Conservation (phyloP, 2,329 filamentous ascomycete genomes). For the Fonsecaea multimorphosa region DNA sequence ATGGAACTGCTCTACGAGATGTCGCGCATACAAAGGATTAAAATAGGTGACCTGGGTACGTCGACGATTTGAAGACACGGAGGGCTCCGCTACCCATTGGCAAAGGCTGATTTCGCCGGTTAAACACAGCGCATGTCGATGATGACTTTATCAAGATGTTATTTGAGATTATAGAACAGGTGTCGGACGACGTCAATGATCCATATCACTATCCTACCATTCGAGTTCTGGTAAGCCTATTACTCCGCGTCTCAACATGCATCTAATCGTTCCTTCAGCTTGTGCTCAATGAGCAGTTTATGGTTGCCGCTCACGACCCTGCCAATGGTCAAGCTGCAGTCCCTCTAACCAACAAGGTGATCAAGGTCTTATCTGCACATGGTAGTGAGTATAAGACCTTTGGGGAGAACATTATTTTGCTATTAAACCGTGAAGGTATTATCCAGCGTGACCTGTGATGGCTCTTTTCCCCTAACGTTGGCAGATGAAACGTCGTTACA, state of each 20-base stretch:
- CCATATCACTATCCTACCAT: slow-evolving; percentile 97
- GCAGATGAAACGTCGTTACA: slow-evolving; percentile 85
- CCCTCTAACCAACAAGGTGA: slow-evolving; percentile 84
- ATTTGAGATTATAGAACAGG: slow-evolving; percentile 83
- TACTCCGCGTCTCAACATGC: neutral
- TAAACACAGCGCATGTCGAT: slow-evolving; percentile 59
- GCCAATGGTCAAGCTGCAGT: slow-evolving; percentile 44
- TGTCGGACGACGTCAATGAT: slow-evolving; percentile 85
- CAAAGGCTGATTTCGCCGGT: neutral
- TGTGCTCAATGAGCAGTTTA: slow-evolving; percentile 97
- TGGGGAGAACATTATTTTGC: slow-evolving; percentile 93
- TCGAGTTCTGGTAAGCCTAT: slow-evolving; percentile 76
- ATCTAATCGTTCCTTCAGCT: slow-evolving; percentile 61
- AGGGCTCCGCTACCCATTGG: neutral
- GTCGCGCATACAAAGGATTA: slow-evolving; percentile 85
- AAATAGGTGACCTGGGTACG: slow-evolving; percentile 74
- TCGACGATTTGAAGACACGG: neutral
- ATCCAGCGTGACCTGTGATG: neutral
- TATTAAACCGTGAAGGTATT: slow-evolving; percentile 85
- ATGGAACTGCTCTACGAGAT: slow-evolving; percentile 95
- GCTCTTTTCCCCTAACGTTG: slow-evolving; percentile 13
- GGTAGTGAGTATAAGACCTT: slow-evolving; percentile 88
- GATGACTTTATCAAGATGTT: slow-evolving; percentile 85
- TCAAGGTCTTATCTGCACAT: slow-evolving; percentile 84
- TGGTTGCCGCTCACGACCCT: slow-evolving; percentile 73